These are phyloP conservation scores for Globisporangium mamillatum DNA, from an alignment of 352 stramenopile species.

Conservation along the genomic window DNA sequence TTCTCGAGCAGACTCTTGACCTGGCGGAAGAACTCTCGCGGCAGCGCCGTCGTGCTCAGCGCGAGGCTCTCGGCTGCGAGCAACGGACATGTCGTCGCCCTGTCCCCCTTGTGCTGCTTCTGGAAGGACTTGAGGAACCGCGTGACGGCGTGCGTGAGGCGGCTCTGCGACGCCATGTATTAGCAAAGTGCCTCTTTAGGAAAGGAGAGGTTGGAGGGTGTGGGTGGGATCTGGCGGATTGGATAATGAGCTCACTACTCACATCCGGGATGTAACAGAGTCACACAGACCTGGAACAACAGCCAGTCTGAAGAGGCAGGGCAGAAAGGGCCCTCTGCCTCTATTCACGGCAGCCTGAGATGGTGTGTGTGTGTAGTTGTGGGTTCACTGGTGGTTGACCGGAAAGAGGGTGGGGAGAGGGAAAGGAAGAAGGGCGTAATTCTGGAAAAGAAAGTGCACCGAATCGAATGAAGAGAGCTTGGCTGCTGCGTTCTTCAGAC, in stretches of 20 bases:
- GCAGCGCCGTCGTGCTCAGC: slow-evolving; percentile 19
- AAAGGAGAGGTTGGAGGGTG: background rate
- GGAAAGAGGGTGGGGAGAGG: background rate
- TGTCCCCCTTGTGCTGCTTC: slow-evolving; percentile 20
- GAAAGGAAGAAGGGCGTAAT: background rate
- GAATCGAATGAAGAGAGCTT: background rate
- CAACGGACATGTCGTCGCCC: slow-evolving; percentile 18
- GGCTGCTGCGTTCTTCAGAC: background rate
- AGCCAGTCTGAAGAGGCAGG: background rate
- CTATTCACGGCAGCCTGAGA: background rate
- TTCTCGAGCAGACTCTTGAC: slow-evolving; percentile 13
- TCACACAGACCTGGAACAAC: background rate
- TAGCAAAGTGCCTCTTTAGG: background rate
- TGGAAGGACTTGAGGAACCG: slow-evolving; percentile 42
- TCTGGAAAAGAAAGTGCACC: background rate
- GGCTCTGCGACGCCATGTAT: slow-evolving; percentile 22
- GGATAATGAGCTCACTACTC: background rate
- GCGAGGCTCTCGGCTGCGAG: slow-evolving; percentile 15
- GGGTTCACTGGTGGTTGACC: background rate
- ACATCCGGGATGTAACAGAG: background rate
- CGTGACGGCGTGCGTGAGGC: slow-evolving; percentile 38
- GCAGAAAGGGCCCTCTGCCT: background rate
- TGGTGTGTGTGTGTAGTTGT: background rate
- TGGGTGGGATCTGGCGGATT: background rate
- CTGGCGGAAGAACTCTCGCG: slow-evolving; percentile 34